phyloP scores from a whole-genome alignment of 2,329 filamentous ascomycete genomes.

The Aspergillus sp. region DNA sequence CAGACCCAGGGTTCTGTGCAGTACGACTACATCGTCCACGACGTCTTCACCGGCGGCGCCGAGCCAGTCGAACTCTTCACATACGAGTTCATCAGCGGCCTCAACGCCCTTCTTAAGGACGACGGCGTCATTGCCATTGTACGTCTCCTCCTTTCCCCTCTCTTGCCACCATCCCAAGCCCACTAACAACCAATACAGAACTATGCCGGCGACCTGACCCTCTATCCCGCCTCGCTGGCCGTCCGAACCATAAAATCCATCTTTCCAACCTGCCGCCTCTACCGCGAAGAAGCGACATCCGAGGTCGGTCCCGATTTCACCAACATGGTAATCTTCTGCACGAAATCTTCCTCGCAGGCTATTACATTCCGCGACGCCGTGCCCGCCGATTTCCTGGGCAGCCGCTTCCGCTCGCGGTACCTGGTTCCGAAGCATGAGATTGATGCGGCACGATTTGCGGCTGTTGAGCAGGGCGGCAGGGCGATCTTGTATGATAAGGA shows the following conservation, averaged over 20 bases:
- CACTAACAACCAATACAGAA: constrained; percentile 77
- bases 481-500: constrained; percentile 53
- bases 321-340: constrained; percentile 96
- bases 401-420: constrained; percentile 70
- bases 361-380: constrained; percentile 68
- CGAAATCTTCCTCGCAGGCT: constrained; percentile 55
- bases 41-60: constrained; percentile 95
- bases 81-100: constrained; percentile 74
- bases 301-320: constrained; percentile 73
- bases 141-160: constrained; percentile 41
- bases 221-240: constrained; percentile 76
- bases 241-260: constrained; percentile 79
- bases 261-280: constrained; percentile 90
- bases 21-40: constrained; percentile 95
- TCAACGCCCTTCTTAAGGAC: constrained; percentile 72
- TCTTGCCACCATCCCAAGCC: background rate
- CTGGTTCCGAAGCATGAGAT: constrained; percentile 76
- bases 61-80: constrained; percentile 91
- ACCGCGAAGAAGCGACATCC: constrained; percentile 71
- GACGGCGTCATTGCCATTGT: constrained; percentile 88
- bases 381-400: constrained; percentile 71
- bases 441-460: constrained; percentile 44
- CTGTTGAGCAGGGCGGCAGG: constrained; percentile 50
- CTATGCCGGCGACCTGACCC: constrained; percentile 85
- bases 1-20: constrained; percentile 51